These are phyloP conservation scores for Fraxinus paxiana DNA, from an alignment of 305 asterid species.

Conservation along the genomic window DNA sequence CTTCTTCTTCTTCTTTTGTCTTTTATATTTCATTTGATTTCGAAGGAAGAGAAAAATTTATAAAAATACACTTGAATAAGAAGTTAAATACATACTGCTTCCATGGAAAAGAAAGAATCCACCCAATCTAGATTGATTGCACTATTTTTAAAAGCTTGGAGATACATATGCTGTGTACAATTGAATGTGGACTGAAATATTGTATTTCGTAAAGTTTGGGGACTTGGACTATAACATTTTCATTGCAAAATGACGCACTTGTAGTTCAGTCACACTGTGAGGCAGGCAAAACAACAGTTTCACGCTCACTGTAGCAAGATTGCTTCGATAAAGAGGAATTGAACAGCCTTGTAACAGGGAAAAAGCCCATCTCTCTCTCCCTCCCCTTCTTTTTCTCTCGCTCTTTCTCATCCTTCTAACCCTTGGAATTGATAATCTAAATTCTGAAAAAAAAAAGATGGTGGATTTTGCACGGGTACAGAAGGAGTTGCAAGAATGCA, in stretches of 20 bases:
- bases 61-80: background rate
- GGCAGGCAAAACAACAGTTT: background rate
- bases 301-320: background rate
- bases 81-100: background rate
- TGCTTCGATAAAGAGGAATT: background rate
- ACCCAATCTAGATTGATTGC: background rate
- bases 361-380: background rate
- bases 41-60: background rate
- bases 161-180: background rate
- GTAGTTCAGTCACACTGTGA: background rate
- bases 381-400: background rate
- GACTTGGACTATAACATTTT: background rate
- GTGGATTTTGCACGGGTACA: constrained; percentile 86
- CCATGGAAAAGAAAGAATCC: background rate
- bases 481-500: constrained; percentile 84
- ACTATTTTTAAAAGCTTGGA: background rate
- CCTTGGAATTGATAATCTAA: background rate
- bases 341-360: no score
- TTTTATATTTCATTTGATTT: no score
- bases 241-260: background rate
- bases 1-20: background rate
- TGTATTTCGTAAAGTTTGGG: background rate
- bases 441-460: constrained; percentile 5
- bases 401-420: background rate
- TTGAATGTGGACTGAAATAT: background rate